Evolutionary conservation across 2,329 filamentous ascomycete genomes (phyloP), one percentile per base, ranked within the genome.

Genomic region (Chaetoscypha palmicola): DNA sequence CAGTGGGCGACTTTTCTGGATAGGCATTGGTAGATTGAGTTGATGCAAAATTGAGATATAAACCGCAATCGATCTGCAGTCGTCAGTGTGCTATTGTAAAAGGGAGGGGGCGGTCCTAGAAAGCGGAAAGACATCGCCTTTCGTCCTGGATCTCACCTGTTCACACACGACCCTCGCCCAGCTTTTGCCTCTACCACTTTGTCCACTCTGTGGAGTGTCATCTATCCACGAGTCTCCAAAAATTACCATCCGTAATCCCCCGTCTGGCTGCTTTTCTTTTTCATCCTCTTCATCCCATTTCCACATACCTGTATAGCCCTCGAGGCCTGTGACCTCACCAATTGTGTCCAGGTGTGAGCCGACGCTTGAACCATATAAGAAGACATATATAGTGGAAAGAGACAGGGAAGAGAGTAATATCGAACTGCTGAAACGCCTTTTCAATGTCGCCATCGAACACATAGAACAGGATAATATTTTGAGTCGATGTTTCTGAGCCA

Each of bases 211-310:
- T 20, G 48, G 26, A 2, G 12, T 34, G 49, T 56, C 49, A 49
- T 58, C 59, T 4, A 56, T 57, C 58, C 58, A 62, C 20, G 50
- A 54, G 42, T 62, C 59, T 2, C 59, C 59, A 45, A 62, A 61
- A 35, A 61, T 52, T 4, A 62, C 56, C 28, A 62, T 34, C 23
- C 54, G 45, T 7, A 55, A 21, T 2, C 50, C 52, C 16, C 45
- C 41, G 4, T 39, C 49, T 23, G 41, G 40, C 32, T 44, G 45
- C 5, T 45, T 41, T 21, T 33, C 40, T 4, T 41, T 41, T 22
- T 41, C 42, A 35, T 44, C 46, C 5, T 45, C 42, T 21, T 33
- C 40, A 7, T 43, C 49, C 56, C 54, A 59, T 16, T 39, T 45
- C 55, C 53, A 58, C 5, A 55, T 20, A 12, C 41, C 38, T 5